Evolutionary conservation across 768 basidiomycete species (phyloP), one percentile per base, ranked within the genome.

Genomic region (Leucogyrophana mollusca): DNA sequence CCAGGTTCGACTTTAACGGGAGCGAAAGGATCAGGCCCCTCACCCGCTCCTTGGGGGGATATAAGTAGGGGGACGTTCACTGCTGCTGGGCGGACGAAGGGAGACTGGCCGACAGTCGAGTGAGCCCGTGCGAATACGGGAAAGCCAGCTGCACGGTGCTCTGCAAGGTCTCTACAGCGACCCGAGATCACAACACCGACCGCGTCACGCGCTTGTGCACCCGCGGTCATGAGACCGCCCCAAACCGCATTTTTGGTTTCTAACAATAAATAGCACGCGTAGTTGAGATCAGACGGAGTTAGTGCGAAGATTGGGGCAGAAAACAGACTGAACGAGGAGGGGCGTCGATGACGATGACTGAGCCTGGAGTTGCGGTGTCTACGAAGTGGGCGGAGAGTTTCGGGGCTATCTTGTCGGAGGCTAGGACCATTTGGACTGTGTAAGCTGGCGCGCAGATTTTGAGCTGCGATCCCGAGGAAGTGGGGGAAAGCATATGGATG

Each of bases 201-300:
- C 10, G 82, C 83, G 16, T 77, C 77, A 46, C 84, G 81, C 10
- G 80, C 77, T 58, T 82, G 78, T 1, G 92, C 92, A 17, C 90
- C 90, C 0, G 89, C 87, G 9, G 90, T 83, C 91, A 93, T 91
- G 40, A 91, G 79, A 16, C 93, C 92, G 18, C 93, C 92, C 93
- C 93, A 95, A 5, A 92, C 88, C 4, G 91, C 90, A 55, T 83
- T 87, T 65, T 85, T 86, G 21, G 74, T 70, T 45, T 82, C 89
- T 85, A 61, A 37, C 13, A 34, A 40, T 23, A 20, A 21, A 27
- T 38, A 22, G 32, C 34, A 33, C 32, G 23, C 13, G 0, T 17
- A 11, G 24, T 32, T 27, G 14, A 21, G 44, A 20, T 22, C 21
- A 27, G 2, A 27, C 33, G 18, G 27, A 21, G 30, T 34, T 16